Percentiles rank a stretch among this genome's conserved stretches.
These are phyloP conservation scores for Zangia roseola DNA, from an alignment of 768 basidiomycete species.

Conservation along the genomic window DNA sequence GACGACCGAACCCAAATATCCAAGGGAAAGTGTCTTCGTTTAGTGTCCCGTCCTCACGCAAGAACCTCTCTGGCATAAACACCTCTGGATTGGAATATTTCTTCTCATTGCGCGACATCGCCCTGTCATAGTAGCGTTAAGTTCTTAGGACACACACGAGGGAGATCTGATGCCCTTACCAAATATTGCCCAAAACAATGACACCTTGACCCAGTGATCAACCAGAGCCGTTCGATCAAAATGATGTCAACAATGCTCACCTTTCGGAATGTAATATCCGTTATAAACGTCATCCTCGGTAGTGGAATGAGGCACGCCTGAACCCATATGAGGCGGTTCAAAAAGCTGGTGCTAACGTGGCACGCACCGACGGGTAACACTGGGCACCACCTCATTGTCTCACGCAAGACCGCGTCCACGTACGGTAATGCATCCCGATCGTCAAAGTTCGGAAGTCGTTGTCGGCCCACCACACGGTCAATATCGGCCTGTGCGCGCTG, in stretches of 20 bases:
- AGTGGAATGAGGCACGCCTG: constrained; percentile 43
- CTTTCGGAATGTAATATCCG: constrained; percentile 35
- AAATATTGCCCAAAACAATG: constrained; percentile 9
- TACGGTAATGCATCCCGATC: constrained; percentile 32
- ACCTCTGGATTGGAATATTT: constrained; percentile 32
- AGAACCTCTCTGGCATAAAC: constrained; percentile 42
- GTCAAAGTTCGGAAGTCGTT: constrained; percentile 31
- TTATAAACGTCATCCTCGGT: constrained; percentile 35
- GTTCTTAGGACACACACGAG: neutral
- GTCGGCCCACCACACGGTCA: constrained; percentile 27
- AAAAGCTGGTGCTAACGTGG: neutral
- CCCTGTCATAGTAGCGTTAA: constrained; percentile 27
- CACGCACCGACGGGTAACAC: constrained; percentile 25
- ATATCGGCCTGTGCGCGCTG: constrained; percentile 33
- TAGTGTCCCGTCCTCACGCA: constrained; percentile 16
- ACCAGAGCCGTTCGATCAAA: no score
- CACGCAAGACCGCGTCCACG: constrained; percentile 33
- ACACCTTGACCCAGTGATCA: constrained; percentile 6
- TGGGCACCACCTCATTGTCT: constrained; percentile 31
- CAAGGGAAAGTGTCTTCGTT: constrained; percentile 12
- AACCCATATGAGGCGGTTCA: neutral
- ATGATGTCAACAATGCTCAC: neutral
- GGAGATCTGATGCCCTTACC: neutral
- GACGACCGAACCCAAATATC: constrained; percentile 22
- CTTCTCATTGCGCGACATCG: constrained; percentile 39